phyloP scores from a whole-genome alignment of 371 early-diverging fungal species.

The Choanephora cucurbitarum region DNA sequence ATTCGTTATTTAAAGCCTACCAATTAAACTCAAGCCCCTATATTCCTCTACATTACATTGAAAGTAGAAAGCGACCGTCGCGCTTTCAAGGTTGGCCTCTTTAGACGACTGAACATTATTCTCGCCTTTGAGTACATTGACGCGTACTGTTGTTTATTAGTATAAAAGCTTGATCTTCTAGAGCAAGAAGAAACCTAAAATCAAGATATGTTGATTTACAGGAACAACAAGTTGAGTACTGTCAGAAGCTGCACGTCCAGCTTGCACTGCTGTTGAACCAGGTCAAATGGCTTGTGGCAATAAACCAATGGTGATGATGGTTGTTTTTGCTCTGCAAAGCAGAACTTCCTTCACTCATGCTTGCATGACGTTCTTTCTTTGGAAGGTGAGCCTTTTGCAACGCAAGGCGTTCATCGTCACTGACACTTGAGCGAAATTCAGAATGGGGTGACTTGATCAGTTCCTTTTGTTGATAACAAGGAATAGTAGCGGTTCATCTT shows the following conservation, averaged over 20 bases:
- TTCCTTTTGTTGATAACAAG: too few species aligned
- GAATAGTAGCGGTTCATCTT: too few species aligned
- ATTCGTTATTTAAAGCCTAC: too few species aligned
- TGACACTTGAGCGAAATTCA: neutral
- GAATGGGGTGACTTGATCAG: neutral
- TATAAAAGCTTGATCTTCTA: neutral
- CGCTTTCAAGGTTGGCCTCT: neutral
- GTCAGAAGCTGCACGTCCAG: neutral
- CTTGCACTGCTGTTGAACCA: neutral
- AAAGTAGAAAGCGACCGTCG: neutral
- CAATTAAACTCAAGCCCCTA: too few species aligned
- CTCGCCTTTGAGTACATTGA: neutral
- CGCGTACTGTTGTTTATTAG: neutral
- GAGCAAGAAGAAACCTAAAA: neutral
- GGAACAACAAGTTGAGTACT: neutral
- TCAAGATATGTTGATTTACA: neutral
- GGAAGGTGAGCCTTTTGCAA: neutral
- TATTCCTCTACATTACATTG: too few species aligned
- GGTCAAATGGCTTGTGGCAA: neutral
- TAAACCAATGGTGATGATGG: neutral
- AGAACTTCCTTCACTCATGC: neutral
- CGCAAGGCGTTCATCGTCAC: neutral
- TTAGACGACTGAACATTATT: neutral
- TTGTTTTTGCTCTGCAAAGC: neutral
- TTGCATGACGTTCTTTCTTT: neutral